These are phyloP conservation scores for Acacia crassicarpa DNA, from an alignment of 306 rosid genomes.

Conservation along the genomic window DNA sequence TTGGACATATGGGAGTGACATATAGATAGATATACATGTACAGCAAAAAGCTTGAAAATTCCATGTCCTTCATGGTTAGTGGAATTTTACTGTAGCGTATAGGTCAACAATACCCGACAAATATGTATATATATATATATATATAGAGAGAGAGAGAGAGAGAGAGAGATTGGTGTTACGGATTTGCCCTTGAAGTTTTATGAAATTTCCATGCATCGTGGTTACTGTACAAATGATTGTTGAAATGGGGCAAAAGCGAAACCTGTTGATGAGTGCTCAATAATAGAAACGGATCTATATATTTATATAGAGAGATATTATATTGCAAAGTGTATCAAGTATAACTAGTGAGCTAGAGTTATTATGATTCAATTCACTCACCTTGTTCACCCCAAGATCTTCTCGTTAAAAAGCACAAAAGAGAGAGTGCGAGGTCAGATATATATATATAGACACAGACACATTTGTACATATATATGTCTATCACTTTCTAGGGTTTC, in stretches of 20 bases:
- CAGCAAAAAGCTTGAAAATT: conserved; percentile 37
- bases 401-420: not conserved
- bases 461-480: not conserved
- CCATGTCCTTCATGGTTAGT: conserved; percentile 47
- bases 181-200: conserved; percentile 26
- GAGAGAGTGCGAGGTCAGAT: not conserved
- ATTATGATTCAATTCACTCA: conserved; percentile 24
- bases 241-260: conserved; percentile 42
- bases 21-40: not conserved
- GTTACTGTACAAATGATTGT: conserved; percentile 27
- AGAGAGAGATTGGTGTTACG: not conserved
- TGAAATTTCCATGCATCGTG: conserved; percentile 39
- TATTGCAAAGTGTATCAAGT: conserved; percentile 4
- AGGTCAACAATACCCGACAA: conserved; percentile 69
- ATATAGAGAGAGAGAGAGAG: not conserved
- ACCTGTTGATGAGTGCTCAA: conserved; percentile 65
- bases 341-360: conserved; percentile 38
- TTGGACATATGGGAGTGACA: not conserved
- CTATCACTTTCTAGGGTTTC: conserved; percentile 52
- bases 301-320: not conserved
- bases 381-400: conserved; percentile 34
- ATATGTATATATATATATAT: too few relatives aligned
- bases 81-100: conserved; percentile 55
- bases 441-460: not conserved
- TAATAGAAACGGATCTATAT: conserved; percentile 33